Evolutionary conservation across 164 flowering plant species (phyloP), one percentile per base, ranked within the genome.

Genomic region (Chimonanthus praecox): DNA sequence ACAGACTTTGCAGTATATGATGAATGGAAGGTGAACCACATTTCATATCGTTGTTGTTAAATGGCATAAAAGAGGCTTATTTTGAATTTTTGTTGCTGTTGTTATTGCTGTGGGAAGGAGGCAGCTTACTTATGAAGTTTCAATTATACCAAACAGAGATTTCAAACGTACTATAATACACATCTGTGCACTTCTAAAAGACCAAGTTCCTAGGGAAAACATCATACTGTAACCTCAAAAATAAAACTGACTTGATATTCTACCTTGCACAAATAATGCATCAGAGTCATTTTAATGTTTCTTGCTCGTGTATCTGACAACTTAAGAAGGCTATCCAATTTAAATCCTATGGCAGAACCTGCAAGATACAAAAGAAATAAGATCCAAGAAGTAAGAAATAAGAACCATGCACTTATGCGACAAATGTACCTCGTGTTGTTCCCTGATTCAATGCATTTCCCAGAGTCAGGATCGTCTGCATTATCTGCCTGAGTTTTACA

Each of bases 391-490:
- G 73, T 54, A 44, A 67, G 33, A 47, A 50, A 9, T 44, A 48
- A 44, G 16, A 46, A 54, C 63, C 33, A 10, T 44, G 50, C 33
- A 18, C 63, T 43, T 47, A 48, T 51, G 18, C 6, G 49, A 74
- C 46, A 76, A 47, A 11, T 16, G 47, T 81, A 95, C 99, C 99
- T 81, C 99, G 78, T 70, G 98, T 94, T 70, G 99, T 95, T 66
- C 99, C 99, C 80, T 95, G 99, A 83, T 95, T 95, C 80, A 95
- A 80, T 68, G 99, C 99, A 85, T 95, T 95, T 81, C 99, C 99
- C 71, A 95, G 74, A 49, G 97, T 93, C 62, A 95, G 91, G 78
- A 95, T 92, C 15, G 99, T 95, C 82, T 93, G 97, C 99, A 95
- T 95, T 76, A 95, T 86, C 73, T 88, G 90, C n/a, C 97, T 92